phyloP scores from a whole-genome alignment of 176 grass and related monocot genomes.

The Hsuehochloa calcarea region DNA sequence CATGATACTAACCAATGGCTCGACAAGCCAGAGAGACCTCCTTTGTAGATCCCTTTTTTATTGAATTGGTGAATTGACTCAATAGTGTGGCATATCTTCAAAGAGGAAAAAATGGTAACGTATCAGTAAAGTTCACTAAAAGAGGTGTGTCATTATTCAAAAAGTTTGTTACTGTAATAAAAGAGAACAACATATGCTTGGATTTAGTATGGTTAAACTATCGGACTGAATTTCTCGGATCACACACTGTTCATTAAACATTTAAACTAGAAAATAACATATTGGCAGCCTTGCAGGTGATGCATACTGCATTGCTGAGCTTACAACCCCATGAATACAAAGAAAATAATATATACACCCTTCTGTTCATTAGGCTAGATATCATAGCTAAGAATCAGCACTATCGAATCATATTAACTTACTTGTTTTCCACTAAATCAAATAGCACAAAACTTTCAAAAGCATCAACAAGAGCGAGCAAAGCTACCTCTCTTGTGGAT shows the following conservation, averaged over 20 bases:
- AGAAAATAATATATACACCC: neutral
- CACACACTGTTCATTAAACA: neutral
- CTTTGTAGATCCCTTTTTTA: conserved; percentile 74
- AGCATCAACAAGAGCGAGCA: conserved; percentile 45
- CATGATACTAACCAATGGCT: conserved; percentile 48
- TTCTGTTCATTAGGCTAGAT: neutral
- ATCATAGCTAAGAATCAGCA: neutral
- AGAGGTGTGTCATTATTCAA: too few relatives aligned
- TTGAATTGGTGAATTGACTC: conserved; percentile 56
- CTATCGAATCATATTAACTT: conserved; percentile 4
- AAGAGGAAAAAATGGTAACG: neutral
- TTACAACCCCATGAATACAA: too few relatives aligned
- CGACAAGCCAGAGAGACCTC: conserved; percentile 66
- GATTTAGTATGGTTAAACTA: too few relatives aligned
- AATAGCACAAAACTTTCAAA: conserved; percentile 64
- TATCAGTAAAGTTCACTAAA: conserved; percentile 5
- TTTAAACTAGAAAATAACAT: neutral
- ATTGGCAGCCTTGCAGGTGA: too few relatives aligned
- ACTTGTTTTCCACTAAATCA: conserved; percentile 62
- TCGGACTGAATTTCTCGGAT: neutral
- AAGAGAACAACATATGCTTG: too few relatives aligned
- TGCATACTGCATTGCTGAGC: too few relatives aligned
- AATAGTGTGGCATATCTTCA: conserved; percentile 56
- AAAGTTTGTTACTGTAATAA: too few relatives aligned
- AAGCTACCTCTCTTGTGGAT: conserved; percentile 53